Base-by-base conservation (phyloP, 768 basidiomycete species). In the Tubosaeta sp. region DNA sequence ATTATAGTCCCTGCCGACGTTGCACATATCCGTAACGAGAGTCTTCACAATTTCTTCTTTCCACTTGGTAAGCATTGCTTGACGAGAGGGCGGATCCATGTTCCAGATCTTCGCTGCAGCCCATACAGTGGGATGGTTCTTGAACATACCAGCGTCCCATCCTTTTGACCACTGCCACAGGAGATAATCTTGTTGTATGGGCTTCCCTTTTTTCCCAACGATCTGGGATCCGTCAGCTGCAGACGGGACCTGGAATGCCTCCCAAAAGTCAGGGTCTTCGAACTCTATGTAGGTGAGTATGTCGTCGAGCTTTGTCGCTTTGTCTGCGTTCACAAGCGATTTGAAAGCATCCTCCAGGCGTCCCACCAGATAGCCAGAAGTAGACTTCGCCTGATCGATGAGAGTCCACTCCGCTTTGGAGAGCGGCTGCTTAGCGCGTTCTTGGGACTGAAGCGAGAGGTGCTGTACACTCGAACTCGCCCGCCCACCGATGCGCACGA, bases 401-500 rank as follows among this genome's bases (percentile, higher is more conserved):
- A 70, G 62, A 1, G 53, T 50, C 75, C 75, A 76, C 30, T 78
- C 76, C 0, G 56, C 57, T 22, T 59, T 64, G 3, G 62, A 61
- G 25, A 69, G 56, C 11, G 57, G 62, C 31, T 53, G 21, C 42
- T 25, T 55, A 42, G 25, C 52, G 53, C 32, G 59, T 24, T 49
- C 57, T 51, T 81, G 79, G 1, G 73, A 73, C 8, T 69, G 68
- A 1, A 87, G 58, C 1, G 71, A 61, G 25, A 87, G 65, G 2
- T 69, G 65, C 24, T 76, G 79, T 0, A 82, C 83, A 3, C 66
- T 60, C 0, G 69, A 2, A 2, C 77, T 80, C 1, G 77, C 75
- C 53, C 85, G 84, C 11, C 84, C 76, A 9, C 76, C 75, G 0
- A 87, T 68, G 0, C 86, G 77, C 31, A 86, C 78, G 47, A 88